Evolutionary conservation across 1,284 basidiomycete species (phyloP), one percentile per base, ranked within the genome.

Genomic region (Uromyces viciae-fabae): DNA sequence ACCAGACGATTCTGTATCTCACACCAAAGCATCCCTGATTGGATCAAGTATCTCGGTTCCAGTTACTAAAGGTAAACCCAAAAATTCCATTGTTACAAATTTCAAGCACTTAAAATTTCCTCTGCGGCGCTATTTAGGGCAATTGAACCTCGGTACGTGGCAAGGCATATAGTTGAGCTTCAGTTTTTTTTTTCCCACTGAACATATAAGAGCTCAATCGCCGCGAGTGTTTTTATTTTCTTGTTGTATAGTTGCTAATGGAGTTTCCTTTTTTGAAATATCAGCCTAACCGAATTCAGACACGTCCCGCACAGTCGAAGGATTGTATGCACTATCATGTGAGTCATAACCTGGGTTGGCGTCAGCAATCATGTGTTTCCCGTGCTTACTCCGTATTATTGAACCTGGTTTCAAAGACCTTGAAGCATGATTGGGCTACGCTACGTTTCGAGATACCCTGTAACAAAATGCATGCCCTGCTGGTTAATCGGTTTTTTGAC

Each of bases 21-120:
- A 86, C 77, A 85, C 85, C 43, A 86, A 86, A 82, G 78, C 85
- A 11, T 83, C 84, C 42, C 73, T 86, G 11, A 83, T 85, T 71
- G 86, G 86, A 17, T 82, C 84, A 15, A 81, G 79, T 36, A 81
- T 81, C 46, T 81, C 79, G 11, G 60, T 81, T n/a, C 79, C 79
- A 38, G 69, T 81, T 31, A 81, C 79, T 43, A 64, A 81, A 75
- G 79, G 79, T 81, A 40, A n/a, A n/a, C n/a, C n/a, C n/a, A n/a
- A n/a, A n/a, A n/a, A n/a, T n/a, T n/a, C n/a, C n/a, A n/a, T n/a
- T n/a, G n/a, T n/a, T n/a, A n/a, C n/a, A n/a, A n/a, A 31, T 28
- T 22, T 1, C 38, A n/a, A 2, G 33, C 22, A 33, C 14, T 72
- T 28, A 46, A 33, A 0, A 2, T 2, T 42, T 64, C 36, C 25